phyloP scores from a whole-genome alignment of 805 yeast genomes.

The Yarrowia yakushimensis region DNA sequence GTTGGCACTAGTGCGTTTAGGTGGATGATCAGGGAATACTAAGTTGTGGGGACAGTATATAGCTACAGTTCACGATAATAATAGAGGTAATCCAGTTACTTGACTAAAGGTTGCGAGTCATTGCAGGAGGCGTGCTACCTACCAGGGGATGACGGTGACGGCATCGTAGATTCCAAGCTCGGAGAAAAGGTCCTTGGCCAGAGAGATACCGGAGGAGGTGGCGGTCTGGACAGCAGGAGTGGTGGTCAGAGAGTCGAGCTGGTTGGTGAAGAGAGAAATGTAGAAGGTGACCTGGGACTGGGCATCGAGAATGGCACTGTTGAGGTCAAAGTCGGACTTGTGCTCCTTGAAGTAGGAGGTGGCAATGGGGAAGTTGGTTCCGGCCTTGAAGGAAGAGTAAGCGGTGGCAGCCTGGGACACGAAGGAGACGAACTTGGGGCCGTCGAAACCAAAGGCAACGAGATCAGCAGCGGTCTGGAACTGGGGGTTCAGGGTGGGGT shows the following conservation, averaged over 20 bases:
- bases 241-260: slow-evolving; percentile 26
- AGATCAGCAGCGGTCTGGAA: slow-evolving; percentile 24
- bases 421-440: slow-evolving; percentile 19
- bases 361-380: slow-evolving; percentile 30
- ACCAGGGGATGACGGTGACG: slow-evolving; percentile 25
- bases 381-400: slow-evolving; percentile 27
- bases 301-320: slow-evolving; percentile 31
- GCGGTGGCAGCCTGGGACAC: slow-evolving; percentile 28
- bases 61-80: not conserved
- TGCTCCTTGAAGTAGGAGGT: slow-evolving; percentile 30
- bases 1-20: slow-evolving; percentile 2
- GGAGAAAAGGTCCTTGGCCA: slow-evolving; percentile 29
- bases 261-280: slow-evolving; percentile 24
- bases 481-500: slow-evolving; percentile 28
- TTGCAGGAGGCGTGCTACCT: not conserved
- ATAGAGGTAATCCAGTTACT: too few relatives aligned
- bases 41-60: not conserved
- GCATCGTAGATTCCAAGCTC: slow-evolving; percentile 27
- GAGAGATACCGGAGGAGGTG: slow-evolving; percentile 26
- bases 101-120: too few relatives aligned
- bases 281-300: slow-evolving; percentile 5
- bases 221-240: slow-evolving; percentile 26
- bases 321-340: slow-evolving; percentile 31
- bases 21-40: not conserved
- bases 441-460: slow-evolving; percentile 16